A percentile compares a stretch with the other conserved stretches of the same genome.
Conservation (phyloP, 2,329 filamentous ascomycete species). For the Cordyceps javanica region DNA sequence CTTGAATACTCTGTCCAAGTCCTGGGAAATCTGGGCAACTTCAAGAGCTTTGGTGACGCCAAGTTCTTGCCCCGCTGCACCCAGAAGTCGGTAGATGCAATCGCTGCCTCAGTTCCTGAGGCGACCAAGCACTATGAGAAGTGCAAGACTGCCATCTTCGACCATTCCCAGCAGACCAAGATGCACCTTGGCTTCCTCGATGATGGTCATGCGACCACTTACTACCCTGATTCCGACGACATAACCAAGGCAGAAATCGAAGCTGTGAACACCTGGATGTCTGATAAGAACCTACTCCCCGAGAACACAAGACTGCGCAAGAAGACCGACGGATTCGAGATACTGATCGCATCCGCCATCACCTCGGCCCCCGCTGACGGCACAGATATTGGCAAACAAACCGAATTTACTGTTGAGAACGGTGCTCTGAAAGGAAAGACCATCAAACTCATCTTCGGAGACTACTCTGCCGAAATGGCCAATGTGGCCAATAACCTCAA, state of each 20-base stretch:
- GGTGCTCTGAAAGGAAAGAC: slow-evolving; percentile 60
- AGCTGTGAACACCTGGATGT: slow-evolving; percentile 66
- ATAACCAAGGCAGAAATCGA: slow-evolving; percentile 73
- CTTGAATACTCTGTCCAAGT: slow-evolving; percentile 75
- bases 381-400: slow-evolving; percentile 62
- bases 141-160: slow-evolving; percentile 67
- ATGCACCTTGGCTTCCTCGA: slow-evolving; percentile 74
- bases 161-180: slow-evolving; percentile 53
- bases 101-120: slow-evolving; percentile 55
- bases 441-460: slow-evolving; percentile 67
- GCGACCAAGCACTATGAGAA: slow-evolving; percentile 59
- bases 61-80: slow-evolving; percentile 74
- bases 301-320: slow-evolving; percentile 76
- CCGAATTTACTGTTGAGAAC: slow-evolving; percentile 52
- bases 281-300: slow-evolving; percentile 61
- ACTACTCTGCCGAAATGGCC: slow-evolving; percentile 66
- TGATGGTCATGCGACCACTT: slow-evolving; percentile 71
- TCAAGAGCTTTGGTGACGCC: slow-evolving; percentile 80
- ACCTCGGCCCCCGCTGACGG: slow-evolving; percentile 54
- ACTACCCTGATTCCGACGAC: slow-evolving; percentile 69
- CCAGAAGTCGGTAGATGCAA: slow-evolving; percentile 55
- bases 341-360: slow-evolving; percentile 66
- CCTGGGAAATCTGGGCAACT: slow-evolving; percentile 75
- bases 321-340: slow-evolving; percentile 59
- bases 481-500: slow-evolving; percentile 61